Evolutionary conservation across 2,329 filamentous ascomycete genomes (phyloP), one percentile per base, ranked within the genome.

Genomic region (Cercospora sp.): DNA sequence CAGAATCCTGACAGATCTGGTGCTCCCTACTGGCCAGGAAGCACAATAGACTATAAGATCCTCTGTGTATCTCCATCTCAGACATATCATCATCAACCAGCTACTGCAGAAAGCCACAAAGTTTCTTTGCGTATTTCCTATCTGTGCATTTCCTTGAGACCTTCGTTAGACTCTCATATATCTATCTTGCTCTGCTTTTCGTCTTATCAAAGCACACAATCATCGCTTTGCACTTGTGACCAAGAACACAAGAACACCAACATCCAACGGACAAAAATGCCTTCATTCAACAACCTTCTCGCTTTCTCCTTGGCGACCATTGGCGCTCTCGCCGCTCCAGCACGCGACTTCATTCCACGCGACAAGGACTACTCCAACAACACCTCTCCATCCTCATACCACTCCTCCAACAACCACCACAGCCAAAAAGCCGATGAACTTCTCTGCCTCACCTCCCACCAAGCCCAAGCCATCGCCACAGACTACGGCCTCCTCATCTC

Each of bases 401-500:
- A 2, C 61, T 74, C 72, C 76, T 76, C 66, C 53, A 26, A 21
- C 43, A 57, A 57, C 37, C 43, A 62, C 40, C 13, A 57, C 37
- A 28, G 10, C 32, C 63, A 66, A 61, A 77, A 18, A 26, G 21
- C 28, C 21, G 30, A 32, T 5, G 18, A 37, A 2, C 30, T 32
- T 16, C n/a, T 16, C 12, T 62, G 76, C 69, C 67, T 78, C 34
- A 74, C 61, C 37, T 32, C 67, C 8, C 16, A 63, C 18, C 69
- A 75, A 34, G 77, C 76, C 43, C 63, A 74, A 37, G 37, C 69
- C n/a, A 65, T 78, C 61, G 76, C 73, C n/a, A 69, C 67, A 16
- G 73, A 71, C 65, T 78, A 73, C 53, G 76, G 70, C 63, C 55
- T 71, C 53, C 72, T 78, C 55, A 77, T 78, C 65, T 68, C 71